These are phyloP conservation scores for Pestalotiopsis sp. DNA, from an alignment of 2,329 filamentous ascomycete genomes.

Conservation along the genomic window DNA sequence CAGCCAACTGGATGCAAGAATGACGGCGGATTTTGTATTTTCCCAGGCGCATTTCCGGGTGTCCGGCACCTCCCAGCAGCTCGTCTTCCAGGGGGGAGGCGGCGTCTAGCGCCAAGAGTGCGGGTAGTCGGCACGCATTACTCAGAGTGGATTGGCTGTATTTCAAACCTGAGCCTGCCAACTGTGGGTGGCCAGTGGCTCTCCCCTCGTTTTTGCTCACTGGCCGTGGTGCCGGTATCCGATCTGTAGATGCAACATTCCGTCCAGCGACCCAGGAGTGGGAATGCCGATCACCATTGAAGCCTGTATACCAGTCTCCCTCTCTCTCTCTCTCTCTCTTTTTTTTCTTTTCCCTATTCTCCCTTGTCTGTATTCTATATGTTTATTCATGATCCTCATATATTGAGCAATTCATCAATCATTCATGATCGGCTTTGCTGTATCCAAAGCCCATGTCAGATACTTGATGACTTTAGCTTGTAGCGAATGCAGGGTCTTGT, in stretches of 20 bases:
- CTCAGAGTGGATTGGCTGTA: constrained; percentile 9
- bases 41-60: constrained; percentile 5
- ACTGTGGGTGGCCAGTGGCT: background rate
- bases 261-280: background rate
- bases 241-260: background rate
- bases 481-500: background rate
- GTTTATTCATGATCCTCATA: too few relatives aligned
- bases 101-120: constrained; percentile 1
- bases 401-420: too few relatives aligned
- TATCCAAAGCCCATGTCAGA: too few relatives aligned
- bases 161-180: background rate
- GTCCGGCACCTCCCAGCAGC: constrained; percentile 5
- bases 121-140: constrained; percentile 9
- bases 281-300: background rate
- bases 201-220: background rate
- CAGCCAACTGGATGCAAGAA: background rate
- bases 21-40: constrained; percentile 11
- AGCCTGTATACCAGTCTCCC: background rate
- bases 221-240: constrained; percentile 1
- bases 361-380: too few relatives aligned
- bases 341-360: too few relatives aligned
- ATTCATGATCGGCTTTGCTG: too few relatives aligned
- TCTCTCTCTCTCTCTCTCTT: background rate
- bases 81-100: background rate
- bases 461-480: background rate